phyloP scores from a whole-genome alignment of 1,284 basidiomycete genomes.

The Tilletia setariae region DNA sequence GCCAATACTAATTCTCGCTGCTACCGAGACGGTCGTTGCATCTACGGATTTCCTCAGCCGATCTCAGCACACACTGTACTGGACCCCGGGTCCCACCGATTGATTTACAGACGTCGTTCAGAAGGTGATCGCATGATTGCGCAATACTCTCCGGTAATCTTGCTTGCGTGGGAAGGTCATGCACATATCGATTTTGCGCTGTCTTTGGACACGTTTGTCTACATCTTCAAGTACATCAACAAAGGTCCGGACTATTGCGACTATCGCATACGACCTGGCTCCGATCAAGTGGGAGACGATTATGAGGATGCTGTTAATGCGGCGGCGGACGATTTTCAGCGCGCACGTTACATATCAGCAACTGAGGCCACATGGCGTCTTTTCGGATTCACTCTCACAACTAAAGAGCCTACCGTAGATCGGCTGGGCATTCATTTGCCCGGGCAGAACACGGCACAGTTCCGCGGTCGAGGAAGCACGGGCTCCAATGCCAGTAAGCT shows the following conservation, averaged over 20 bases:
- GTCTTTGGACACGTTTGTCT: neutral
- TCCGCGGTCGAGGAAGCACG: neutral
- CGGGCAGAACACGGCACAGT: neutral
- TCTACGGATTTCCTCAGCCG: neutral
- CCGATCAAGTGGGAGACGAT: neutral
- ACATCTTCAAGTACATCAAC: constrained; percentile 5
- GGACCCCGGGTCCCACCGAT: neutral
- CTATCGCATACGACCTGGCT: neutral
- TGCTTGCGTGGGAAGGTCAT: neutral
- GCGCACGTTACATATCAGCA: neutral
- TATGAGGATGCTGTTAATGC: neutral
- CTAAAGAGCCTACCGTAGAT: neutral
- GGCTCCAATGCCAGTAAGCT: neutral
- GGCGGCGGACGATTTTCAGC: neutral
- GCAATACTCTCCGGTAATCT: neutral
- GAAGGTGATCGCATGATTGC: constrained; percentile 1
- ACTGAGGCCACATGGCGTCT: neutral
- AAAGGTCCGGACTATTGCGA: constrained; percentile 4
- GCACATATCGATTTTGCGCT: constrained; percentile 1
- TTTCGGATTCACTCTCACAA: neutral
- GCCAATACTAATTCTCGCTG: neutral
- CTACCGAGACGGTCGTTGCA: neutral
- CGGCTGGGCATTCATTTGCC: neutral
- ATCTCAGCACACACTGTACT: neutral
- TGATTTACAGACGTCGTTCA: neutral